A percentile compares a stretch with the other conserved stretches of the same genome.
phyloP scores from a whole-genome alignment of 164 flowering plant species.

The Sextonia rubra region DNA sequence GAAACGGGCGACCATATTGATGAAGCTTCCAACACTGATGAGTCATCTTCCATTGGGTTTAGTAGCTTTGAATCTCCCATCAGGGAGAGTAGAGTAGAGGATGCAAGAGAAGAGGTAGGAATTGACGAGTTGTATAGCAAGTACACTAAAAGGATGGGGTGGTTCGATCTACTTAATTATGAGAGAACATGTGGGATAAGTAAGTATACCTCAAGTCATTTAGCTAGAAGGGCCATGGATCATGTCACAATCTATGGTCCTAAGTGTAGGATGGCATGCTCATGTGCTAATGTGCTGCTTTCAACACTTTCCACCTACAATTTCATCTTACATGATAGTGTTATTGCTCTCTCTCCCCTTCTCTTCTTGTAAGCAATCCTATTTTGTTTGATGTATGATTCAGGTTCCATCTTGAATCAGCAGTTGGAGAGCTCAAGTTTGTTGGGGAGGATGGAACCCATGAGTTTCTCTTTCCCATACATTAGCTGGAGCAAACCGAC shows the following conservation, averaged over 20 bases:
- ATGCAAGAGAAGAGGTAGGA: conserved; percentile 5
- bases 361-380: not conserved
- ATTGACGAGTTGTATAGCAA: conserved; percentile 31
- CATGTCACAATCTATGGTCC: not conserved
- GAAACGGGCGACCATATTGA: not conserved
- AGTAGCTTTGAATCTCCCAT: conserved; percentile 1
- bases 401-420: conserved; percentile 32
- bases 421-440: conserved; percentile 21
- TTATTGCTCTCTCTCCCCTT: not conserved
- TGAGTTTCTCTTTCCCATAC: conserved; percentile 11
- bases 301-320: not conserved
- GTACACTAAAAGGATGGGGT: conserved; percentile 42
- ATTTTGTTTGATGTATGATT: not conserved
- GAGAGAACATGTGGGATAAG: conserved; percentile 45
- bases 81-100: conserved; percentile 1
- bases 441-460: conserved; percentile 14
- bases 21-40: not conserved
- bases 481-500: conserved; percentile 25
- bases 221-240: no score
- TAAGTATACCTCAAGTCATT: conserved; percentile 15
- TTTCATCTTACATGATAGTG: not conserved
- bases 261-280: not conserved
- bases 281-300: not conserved
- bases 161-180: conserved; percentile 42
- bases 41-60: not conserved